Conservation (phyloP, 164 flowering plant genomes). For the Annona cherimola region DNA sequence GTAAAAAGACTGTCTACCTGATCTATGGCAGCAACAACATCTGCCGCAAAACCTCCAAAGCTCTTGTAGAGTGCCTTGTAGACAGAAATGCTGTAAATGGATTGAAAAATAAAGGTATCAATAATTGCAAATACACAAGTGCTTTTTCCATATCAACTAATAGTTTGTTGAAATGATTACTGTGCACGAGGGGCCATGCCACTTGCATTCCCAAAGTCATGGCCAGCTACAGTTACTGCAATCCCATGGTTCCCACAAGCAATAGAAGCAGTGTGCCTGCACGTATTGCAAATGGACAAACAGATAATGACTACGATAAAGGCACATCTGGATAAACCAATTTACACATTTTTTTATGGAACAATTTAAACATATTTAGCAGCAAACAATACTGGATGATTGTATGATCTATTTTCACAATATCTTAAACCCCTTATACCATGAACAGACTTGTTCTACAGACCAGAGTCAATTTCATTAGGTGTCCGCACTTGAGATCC, state of each 20-base stretch:
- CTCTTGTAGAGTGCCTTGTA: constrained; percentile 96
- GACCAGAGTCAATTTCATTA: no score
- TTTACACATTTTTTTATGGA: neutral
- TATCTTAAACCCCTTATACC: neutral
- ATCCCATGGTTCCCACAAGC: constrained; percentile 96
- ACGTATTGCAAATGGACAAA: neutral
- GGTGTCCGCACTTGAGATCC: no score
- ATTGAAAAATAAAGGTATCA: constrained; percentile 6
- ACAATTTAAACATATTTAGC: neutral
- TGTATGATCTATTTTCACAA: neutral
- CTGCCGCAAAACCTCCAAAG: constrained; percentile 99
- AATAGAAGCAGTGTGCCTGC: constrained; percentile 90
- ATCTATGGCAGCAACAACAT: constrained; percentile 98
- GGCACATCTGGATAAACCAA: neutral
- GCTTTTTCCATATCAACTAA: neutral
- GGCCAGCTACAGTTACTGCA: constrained; percentile 82
- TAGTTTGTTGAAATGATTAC: constrained; percentile 35
- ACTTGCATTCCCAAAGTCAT: constrained; percentile 91
- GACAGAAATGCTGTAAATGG: constrained; percentile 66
- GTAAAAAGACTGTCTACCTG: constrained; percentile 47
- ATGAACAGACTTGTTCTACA: neutral
- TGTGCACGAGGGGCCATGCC: constrained; percentile 99
- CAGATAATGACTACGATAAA: neutral
- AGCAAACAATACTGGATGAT: neutral
- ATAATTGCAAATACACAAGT: neutral